These are phyloP conservation scores for Acacia confusa DNA, from an alignment of 306 rosid species.

Conservation along the genomic window DNA sequence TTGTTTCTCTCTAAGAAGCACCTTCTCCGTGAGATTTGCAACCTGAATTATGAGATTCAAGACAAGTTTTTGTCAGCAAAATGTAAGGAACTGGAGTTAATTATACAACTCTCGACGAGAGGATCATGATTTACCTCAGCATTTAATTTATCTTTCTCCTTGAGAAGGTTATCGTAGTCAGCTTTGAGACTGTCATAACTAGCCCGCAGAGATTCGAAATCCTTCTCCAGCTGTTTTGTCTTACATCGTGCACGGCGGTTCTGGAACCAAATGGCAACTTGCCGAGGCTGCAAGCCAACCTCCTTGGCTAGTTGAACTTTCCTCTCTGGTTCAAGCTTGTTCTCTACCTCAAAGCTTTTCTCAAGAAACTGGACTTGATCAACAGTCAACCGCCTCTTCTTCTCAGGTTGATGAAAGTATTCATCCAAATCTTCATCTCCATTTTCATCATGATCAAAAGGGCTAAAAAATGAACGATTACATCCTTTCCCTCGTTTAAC, in stretches of 20 bases:
- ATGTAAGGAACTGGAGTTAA: background rate
- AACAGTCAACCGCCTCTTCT: slow-evolving; percentile 60
- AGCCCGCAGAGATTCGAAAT: slow-evolving; percentile 47
- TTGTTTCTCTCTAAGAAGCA: slow-evolving; percentile 38
- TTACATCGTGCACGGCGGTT: slow-evolving; percentile 74
- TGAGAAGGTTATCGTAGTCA: slow-evolving; percentile 49
- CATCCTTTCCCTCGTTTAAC: slow-evolving; percentile 46
- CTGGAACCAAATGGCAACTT: slow-evolving; percentile 79
- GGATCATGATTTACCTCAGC: slow-evolving; percentile 46
- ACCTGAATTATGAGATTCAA: slow-evolving; percentile 38
- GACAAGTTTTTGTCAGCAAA: background rate
- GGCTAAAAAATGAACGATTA: slow-evolving; percentile 35
- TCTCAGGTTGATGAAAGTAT: slow-evolving; percentile 63
- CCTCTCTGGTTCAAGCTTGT: slow-evolving; percentile 71
- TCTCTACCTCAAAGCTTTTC: slow-evolving; percentile 70
- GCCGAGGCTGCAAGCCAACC: slow-evolving; percentile 70
- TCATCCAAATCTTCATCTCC: slow-evolving; percentile 62
- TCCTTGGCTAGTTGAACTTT: slow-evolving; percentile 63
- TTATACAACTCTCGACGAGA: background rate
- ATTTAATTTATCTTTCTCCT: slow-evolving; percentile 56
- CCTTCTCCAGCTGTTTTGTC: slow-evolving; percentile 71
- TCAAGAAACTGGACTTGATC: slow-evolving; percentile 75
- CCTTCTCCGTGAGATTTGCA: slow-evolving; percentile 44
- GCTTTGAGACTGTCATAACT: slow-evolving; percentile 51
- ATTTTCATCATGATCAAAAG: slow-evolving; percentile 50